phyloP scores from a whole-genome alignment of 805 yeast species.

The Yarrowia sp. region DNA sequence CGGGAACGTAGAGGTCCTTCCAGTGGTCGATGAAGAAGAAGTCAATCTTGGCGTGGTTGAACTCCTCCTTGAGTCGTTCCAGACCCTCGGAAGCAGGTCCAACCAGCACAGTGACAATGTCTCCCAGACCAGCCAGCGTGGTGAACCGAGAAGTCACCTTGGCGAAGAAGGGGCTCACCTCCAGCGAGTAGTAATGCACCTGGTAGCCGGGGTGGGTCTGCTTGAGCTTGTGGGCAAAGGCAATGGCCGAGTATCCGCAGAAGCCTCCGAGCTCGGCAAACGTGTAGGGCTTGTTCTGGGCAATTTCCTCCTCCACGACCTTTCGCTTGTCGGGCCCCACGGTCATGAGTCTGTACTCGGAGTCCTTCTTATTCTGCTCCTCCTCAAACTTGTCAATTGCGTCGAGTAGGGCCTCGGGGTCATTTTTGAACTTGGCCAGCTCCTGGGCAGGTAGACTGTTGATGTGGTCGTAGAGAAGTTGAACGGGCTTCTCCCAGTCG shows the following conservation, averaged over 20 bases:
- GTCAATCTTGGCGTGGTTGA: conserved; percentile 25
- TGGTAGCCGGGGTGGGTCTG: conserved; percentile 20
- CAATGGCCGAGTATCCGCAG: conserved; percentile 23
- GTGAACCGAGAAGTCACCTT: conserved; percentile 20
- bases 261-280: conserved; percentile 21
- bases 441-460: conserved; percentile 7
- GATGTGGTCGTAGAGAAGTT: conserved; percentile 23
- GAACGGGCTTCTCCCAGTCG: conserved; percentile 22
- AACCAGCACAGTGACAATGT: conserved; percentile 12
- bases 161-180: conserved; percentile 19
- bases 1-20: conserved; percentile 27
- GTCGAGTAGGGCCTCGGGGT: conserved; percentile 6
- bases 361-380: conserved; percentile 8
- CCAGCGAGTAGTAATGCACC: conserved; percentile 20
- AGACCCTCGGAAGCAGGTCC: conserved; percentile 24
- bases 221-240: conserved; percentile 22
- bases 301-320: conserved; percentile 16
- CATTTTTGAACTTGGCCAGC: conserved; percentile 21
- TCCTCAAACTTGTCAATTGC: conserved; percentile 24
- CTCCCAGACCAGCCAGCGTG: conserved; percentile 20
- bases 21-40: conserved; percentile 26
- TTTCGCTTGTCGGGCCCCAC: conserved; percentile 19
- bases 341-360: conserved; percentile 8
- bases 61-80: conserved; percentile 19
- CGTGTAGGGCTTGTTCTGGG: conserved; percentile 18